These are phyloP conservation scores for Rheum nobile DNA, from an alignment of 148 eudicot species.

Conservation along the genomic window DNA sequence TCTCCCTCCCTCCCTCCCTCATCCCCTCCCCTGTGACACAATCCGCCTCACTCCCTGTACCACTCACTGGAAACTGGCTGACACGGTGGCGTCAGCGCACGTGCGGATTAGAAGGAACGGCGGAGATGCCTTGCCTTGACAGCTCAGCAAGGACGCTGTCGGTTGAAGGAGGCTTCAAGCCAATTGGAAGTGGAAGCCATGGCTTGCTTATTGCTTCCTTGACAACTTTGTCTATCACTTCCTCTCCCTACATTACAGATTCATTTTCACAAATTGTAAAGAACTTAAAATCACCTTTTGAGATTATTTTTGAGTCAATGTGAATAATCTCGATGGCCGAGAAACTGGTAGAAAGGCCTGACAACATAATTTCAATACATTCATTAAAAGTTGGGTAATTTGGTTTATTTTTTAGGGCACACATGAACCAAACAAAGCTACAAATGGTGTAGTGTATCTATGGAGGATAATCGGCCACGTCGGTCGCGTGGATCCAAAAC, in stretches of 20 bases:
- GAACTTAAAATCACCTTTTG: too few relatives aligned
- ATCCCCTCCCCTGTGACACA: too few relatives aligned
- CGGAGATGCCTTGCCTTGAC: slow-evolving; percentile 57
- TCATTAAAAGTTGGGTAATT: neutral
- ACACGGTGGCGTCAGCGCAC: neutral
- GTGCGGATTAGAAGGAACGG: slow-evolving; percentile 10
- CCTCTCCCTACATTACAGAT: slow-evolving; percentile 61
- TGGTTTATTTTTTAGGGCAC: neutral
- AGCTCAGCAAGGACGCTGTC: slow-evolving; percentile 66
- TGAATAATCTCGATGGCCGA: too few relatives aligned
- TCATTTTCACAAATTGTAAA: too few relatives aligned
- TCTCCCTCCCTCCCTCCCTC: neutral
- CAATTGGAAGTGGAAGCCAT: slow-evolving; percentile 72
- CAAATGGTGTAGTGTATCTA: neutral
- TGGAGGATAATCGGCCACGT: neutral
- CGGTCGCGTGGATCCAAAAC: neutral
- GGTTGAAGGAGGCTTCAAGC: slow-evolving; percentile 72
- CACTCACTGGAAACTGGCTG: too few relatives aligned
- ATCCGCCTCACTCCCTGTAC: too few relatives aligned
- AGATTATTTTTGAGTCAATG: too few relatives aligned
- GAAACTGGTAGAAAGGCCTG: too few relatives aligned
- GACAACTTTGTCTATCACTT: slow-evolving; percentile 61
- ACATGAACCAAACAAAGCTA: neutral
- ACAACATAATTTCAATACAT: neutral
- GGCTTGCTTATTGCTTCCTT: slow-evolving; percentile 90